Evolutionary conservation across 2,329 filamentous ascomycete genomes (phyloP).

Genomic region (Nigrograna mackinnonii): DNA sequence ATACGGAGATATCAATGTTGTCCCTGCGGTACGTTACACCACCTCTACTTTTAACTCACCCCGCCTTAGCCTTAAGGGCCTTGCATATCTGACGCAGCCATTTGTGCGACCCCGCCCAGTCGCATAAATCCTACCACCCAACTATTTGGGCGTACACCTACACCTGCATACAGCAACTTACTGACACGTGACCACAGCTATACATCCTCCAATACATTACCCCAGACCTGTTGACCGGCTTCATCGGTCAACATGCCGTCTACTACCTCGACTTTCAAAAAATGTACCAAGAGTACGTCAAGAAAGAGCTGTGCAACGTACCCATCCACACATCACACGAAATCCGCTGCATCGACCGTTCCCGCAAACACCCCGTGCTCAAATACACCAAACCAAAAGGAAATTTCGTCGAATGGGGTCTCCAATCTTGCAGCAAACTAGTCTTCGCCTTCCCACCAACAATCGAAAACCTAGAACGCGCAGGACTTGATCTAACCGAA

Average conservation of each 20-base stretch:
- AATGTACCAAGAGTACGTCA: constrained; percentile 35
- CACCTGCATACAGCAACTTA: too few relatives aligned
- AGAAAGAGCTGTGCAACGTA: constrained; percentile 32
- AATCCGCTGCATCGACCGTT: constrained; percentile 39
- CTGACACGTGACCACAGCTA: constrained; percentile 35
- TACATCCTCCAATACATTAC: constrained; percentile 44
- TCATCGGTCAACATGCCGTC: constrained; percentile 37
- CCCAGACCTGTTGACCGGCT: constrained; percentile 40
- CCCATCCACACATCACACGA: constrained; percentile 35
- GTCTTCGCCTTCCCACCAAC: constrained; percentile 41
- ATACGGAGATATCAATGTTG: constrained; percentile 41
- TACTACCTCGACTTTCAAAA: constrained; percentile 44
- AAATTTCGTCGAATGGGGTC: constrained; percentile 33
- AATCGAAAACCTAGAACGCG: constrained; percentile 34
- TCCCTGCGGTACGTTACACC: constrained; percentile 43
- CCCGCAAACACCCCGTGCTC: constrained; percentile 32
- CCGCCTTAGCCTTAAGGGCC: neutral
- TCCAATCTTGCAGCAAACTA: constrained; percentile 37
- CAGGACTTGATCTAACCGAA: constrained; percentile 36
- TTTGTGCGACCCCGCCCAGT: too few relatives aligned
- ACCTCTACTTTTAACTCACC: neutral
- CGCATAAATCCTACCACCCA: too few relatives aligned
- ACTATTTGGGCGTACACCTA: too few relatives aligned
- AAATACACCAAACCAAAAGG: constrained; percentile 34
- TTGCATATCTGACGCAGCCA: neutral